Conservation (phyloP, 257 asterid genomes). For the Forsythia suspensa region DNA sequence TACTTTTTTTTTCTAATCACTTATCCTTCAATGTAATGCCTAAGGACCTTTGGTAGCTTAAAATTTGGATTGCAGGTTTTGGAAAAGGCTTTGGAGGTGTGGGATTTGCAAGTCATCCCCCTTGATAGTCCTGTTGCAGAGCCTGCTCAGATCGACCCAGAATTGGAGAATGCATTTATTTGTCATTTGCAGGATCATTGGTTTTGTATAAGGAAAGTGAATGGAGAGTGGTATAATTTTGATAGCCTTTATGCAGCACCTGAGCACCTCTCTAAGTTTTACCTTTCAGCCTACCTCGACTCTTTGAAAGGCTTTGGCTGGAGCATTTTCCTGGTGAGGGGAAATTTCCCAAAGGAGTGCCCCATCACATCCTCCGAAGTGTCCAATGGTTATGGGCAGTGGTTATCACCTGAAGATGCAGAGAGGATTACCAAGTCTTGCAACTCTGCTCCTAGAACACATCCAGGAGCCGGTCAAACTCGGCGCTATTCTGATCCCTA, state of each 20-base stretch:
- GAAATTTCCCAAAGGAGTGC: constrained; percentile 85
- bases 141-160: constrained; percentile 89
- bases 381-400: constrained; percentile 85
- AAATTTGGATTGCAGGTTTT: constrained; percentile 55
- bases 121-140: constrained; percentile 89
- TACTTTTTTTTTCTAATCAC: no score
- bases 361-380: constrained; percentile 75
- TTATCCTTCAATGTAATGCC: no score
- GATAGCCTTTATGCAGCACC: constrained; percentile 62
- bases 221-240: constrained; percentile 73
- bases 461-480: constrained; percentile 22
- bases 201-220: constrained; percentile 93
- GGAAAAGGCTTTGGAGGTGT: constrained; percentile 86
- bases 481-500: constrained; percentile 25
- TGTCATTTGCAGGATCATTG: constrained; percentile 93
- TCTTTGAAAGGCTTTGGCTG: constrained; percentile 85
- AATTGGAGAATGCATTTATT: constrained; percentile 81
- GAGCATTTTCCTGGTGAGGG: constrained; percentile 92
- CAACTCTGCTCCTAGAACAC: constrained; percentile 36
- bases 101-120: constrained; percentile 93
- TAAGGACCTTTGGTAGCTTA: not conserved
- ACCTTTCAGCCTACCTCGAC: constrained; percentile 95
- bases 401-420: constrained; percentile 92
- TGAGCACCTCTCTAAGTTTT: constrained; percentile 91
- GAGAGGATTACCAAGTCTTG: constrained; percentile 81